Base-by-base conservation (phyloP, 139 green algal species). In the Coccomyxa sp. region DNA sequence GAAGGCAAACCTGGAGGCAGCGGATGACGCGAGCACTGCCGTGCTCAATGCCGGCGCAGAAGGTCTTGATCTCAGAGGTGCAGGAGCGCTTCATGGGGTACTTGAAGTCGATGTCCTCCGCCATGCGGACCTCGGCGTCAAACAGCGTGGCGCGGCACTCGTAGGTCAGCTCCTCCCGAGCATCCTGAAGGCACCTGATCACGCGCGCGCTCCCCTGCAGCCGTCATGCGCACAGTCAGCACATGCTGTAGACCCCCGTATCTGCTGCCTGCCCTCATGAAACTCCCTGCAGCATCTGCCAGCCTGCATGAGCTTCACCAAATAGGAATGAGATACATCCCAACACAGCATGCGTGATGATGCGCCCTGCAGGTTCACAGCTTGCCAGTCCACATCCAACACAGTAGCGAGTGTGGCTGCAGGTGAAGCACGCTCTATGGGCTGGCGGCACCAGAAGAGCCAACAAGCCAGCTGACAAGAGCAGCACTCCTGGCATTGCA, bases 71-170 rank as follows among this genome's bases (percentile, higher is more conserved):
- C 81, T 97, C 93, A 27, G 73, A 50, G 0, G 76, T 36, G 79
- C 93, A 97, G 1, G 91, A 90, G 7, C 82, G 54, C 83, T 94
- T 94, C 89, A 97, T 90, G 29, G 90, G 91, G 73, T 86, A 92
- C 82, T 96, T 94, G 88, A 94, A 95, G 85, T 95, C 90, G 36
- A 94, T 93, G 86, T 91, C 88, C 70, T 94, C 85, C 3, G 78
- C 85, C 75, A 95, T 86, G 33, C 77, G 79, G 16, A 92, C 82
- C 83, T 95, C 88, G 40, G 91, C 83, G 58, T 95, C 88, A 79
- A 97, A 95, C 36, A 97, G 84, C 2, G 86, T 87, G 14, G 90
- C 86, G 27, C 85, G 81, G 76, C 93, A 97, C 22, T 89, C 58
- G 1, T 82, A 74, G 24, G 70, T 82, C 27, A 97, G 88, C 75